phyloP scores from a whole-genome alignment of 257 asterid genomes.

The Lavandula angustifolia region DNA sequence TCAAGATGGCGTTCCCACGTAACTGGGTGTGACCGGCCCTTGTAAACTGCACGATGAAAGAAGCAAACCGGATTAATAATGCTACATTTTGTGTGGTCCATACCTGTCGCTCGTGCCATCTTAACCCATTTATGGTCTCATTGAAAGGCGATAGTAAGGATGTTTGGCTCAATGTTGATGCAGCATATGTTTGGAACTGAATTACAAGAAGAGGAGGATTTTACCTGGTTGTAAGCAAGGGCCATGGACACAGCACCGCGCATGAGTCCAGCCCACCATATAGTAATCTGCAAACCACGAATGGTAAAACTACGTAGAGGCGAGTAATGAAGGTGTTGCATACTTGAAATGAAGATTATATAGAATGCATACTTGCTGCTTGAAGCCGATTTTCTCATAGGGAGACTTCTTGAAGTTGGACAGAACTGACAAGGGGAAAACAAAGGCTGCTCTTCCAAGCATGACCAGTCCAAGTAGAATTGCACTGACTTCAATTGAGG shows the following conservation, averaged over 20 bases:
- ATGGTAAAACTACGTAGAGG: slow-evolving; percentile 10
- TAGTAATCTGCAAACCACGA: slow-evolving; percentile 43
- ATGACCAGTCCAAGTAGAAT: slow-evolving; percentile 78
- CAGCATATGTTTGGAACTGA: neutral
- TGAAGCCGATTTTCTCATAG: slow-evolving; percentile 57
- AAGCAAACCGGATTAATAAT: slow-evolving; percentile 1
- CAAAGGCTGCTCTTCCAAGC: slow-evolving; percentile 90
- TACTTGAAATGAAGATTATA: slow-evolving; percentile 16
- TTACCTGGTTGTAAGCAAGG: slow-evolving; percentile 66
- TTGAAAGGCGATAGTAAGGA: too few relatives aligned
- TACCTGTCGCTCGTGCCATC: too few relatives aligned
- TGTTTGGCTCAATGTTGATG: neutral
- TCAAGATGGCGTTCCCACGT: slow-evolving; percentile 77
- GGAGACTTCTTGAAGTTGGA: slow-evolving; percentile 73
- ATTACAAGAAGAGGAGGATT: neutral
- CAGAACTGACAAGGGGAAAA: slow-evolving; percentile 80
- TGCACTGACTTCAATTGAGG: slow-evolving; percentile 69
- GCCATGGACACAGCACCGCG: slow-evolving; percentile 75
- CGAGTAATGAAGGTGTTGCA: slow-evolving; percentile 25
- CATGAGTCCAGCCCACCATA: slow-evolving; percentile 78
- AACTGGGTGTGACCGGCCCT: slow-evolving; percentile 76
- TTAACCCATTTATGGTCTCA: too few relatives aligned
- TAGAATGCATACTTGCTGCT: slow-evolving; percentile 67
- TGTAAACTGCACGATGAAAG: slow-evolving; percentile 59
- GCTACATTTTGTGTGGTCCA: too few relatives aligned